These are phyloP conservation scores for Ascochyta viciae-villosae DNA, from an alignment of 2,329 filamentous ascomycete genomes.

Conservation along the genomic window DNA sequence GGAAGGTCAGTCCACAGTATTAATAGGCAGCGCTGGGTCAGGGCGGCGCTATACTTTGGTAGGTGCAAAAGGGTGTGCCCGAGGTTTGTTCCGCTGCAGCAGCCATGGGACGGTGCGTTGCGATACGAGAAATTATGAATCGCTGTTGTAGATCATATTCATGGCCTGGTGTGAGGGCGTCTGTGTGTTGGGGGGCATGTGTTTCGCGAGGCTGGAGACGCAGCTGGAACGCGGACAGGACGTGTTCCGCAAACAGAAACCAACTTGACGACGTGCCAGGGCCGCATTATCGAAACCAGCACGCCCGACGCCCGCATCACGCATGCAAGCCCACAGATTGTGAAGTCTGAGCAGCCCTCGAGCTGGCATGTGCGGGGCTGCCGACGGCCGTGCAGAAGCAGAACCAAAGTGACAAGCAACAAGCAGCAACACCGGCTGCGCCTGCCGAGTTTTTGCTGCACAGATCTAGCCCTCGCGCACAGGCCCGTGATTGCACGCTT, in stretches of 20 bases:
- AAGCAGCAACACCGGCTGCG: slow-evolving; percentile 10
- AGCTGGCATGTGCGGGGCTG: slow-evolving; percentile 7
- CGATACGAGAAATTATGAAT: slow-evolving; percentile 1
- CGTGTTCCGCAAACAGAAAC: slow-evolving; percentile 1
- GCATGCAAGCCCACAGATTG: neutral
- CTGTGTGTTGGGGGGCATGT: slow-evolving; percentile 3
- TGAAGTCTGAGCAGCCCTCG: neutral
- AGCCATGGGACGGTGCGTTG: neutral
- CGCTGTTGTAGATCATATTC: neutral
- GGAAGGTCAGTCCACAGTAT: slow-evolving; percentile 1
- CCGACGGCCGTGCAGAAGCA: slow-evolving; percentile 8
- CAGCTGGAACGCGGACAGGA: slow-evolving; percentile 6
- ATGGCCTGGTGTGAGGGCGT: neutral
- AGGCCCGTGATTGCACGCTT: slow-evolving; percentile 6
- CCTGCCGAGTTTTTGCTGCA: slow-evolving; percentile 14
- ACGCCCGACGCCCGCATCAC: neutral
- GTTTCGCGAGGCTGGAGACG: slow-evolving; percentile 7
- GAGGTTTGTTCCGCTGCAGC: neutral
- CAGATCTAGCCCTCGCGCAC: slow-evolving; percentile 12
- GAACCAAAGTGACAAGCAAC: neutral
- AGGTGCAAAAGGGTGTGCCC: neutral
- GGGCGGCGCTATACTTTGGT: neutral
- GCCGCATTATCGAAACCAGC: slow-evolving; percentile 1
- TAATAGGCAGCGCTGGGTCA: slow-evolving; percentile 2
- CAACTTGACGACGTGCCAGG: neutral